Evolutionary conservation across 306 rosid species (phyloP).

Genomic region (Prunus padus): DNA sequence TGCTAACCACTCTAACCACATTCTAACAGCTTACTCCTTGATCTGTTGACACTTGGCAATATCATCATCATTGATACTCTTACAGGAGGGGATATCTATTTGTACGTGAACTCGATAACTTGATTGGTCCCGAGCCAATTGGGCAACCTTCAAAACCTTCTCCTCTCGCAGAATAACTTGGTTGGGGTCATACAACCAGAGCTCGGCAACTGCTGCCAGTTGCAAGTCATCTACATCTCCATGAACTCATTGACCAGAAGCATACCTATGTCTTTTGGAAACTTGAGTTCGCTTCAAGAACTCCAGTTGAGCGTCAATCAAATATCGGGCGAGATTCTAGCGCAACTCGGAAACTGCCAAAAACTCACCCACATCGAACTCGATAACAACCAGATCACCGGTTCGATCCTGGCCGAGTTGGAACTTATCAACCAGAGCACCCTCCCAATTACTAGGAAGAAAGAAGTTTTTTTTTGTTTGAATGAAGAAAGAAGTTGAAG

Average conservation of each 20-base stretch:
- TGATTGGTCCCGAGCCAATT: slow-evolving; percentile 67
- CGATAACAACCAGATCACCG: slow-evolving; percentile 65
- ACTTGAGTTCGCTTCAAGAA: slow-evolving; percentile 56
- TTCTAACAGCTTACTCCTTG: too few relatives aligned
- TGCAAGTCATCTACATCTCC: slow-evolving; percentile 62
- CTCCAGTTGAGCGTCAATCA: slow-evolving; percentile 70
- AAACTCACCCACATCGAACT: slow-evolving; percentile 59
- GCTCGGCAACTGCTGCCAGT: slow-evolving; percentile 61
- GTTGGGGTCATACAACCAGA: slow-evolving; percentile 77
- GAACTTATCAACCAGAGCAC: too few relatives aligned
- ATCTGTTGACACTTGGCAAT: too few relatives aligned
- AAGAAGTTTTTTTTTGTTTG: too few relatives aligned
- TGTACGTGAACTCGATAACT: slow-evolving; percentile 69
- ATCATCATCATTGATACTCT: too few relatives aligned
- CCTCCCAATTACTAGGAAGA: too few relatives aligned
- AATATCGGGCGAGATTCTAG: slow-evolving; percentile 80
- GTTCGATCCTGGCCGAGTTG: slow-evolving; percentile 74
- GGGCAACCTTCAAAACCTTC: slow-evolving; percentile 67
- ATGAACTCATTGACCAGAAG: slow-evolving; percentile 69
- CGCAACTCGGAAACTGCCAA: slow-evolving; percentile 58
- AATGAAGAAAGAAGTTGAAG: too few relatives aligned
- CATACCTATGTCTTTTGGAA: slow-evolving; percentile 64
- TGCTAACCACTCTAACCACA: too few relatives aligned
- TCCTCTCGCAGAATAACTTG: slow-evolving; percentile 77
- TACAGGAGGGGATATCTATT: slow-evolving; percentile 49